Conservation (phyloP, 768 basidiomycete species). For the Coprinopsis cinerea region DNA sequence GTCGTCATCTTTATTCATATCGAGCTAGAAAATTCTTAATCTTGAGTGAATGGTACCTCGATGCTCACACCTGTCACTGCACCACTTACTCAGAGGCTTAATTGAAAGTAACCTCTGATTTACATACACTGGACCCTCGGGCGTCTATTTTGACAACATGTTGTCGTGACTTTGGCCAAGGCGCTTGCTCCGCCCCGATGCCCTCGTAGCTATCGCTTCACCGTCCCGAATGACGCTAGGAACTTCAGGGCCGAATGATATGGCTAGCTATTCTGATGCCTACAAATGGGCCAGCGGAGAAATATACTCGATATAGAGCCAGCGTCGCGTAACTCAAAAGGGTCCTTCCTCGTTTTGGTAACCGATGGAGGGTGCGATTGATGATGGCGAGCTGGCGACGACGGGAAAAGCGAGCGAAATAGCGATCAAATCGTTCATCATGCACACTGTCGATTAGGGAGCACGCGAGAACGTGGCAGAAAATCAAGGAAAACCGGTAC, state of each 20-base stretch:
- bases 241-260: no score
- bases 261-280: no score
- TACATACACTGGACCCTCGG: no score
- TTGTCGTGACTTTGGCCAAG: no score
- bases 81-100: neutral
- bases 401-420: neutral
- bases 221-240: neutral
- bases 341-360: no score
- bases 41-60: neutral
- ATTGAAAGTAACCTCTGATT: neutral
- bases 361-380: neutral
- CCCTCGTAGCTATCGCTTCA: neutral
- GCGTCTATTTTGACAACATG: no score
- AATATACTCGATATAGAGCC: no score
- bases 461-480: neutral
- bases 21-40: neutral
- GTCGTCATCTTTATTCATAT: neutral
- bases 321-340: no score
- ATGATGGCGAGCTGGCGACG: neutral
- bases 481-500: slow-evolving; percentile 4
- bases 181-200: no score
- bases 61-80: neutral
- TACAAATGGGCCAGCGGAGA: no score
- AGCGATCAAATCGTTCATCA: slow-evolving; percentile 2
- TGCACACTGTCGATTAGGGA: neutral